Conservation (phyloP, 2,329 filamentous ascomycete species). For the Clarireedia homoeocarpa region DNA sequence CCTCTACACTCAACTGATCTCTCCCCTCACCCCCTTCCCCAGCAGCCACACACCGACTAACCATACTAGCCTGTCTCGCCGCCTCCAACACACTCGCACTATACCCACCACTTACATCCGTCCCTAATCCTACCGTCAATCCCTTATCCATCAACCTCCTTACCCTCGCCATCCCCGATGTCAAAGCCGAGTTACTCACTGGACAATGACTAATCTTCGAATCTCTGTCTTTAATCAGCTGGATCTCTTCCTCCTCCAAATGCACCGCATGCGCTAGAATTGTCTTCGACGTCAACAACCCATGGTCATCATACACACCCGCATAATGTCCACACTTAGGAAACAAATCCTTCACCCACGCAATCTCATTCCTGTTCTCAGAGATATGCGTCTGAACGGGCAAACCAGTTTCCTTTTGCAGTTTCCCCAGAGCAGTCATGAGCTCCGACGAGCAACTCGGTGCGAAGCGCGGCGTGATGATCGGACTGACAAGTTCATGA, state of each 20-base stretch:
- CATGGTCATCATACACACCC: constrained; percentile 67
- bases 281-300: constrained; percentile 62
- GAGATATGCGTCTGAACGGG: constrained; percentile 85
- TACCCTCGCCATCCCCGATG: constrained; percentile 70
- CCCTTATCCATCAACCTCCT: constrained; percentile 66
- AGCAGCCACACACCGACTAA: constrained; percentile 59
- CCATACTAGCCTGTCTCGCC: constrained; percentile 72
- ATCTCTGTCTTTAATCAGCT: constrained; percentile 50
- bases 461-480: constrained; percentile 69
- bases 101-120: constrained; percentile 86
- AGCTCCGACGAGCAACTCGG: constrained; percentile 51
- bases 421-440: constrained; percentile 54
- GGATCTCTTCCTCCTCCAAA: constrained; percentile 54
- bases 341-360: constrained; percentile 63
- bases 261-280: constrained; percentile 84
- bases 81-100: constrained; percentile 73
- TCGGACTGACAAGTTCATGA: constrained; percentile 60
- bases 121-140: constrained; percentile 77
- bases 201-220: constrained; percentile 80
- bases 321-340: constrained; percentile 59
- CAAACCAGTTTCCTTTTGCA: constrained; percentile 55
- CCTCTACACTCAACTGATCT: constrained; percentile 69
- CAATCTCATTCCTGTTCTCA: constrained; percentile 70
- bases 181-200: constrained; percentile 74
- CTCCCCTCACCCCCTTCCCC: constrained; percentile 41